Evolutionary conservation across 441 rosid species (phyloP), one percentile per base, ranked within the genome.

Genomic region (Aquilaria agallochum): DNA sequence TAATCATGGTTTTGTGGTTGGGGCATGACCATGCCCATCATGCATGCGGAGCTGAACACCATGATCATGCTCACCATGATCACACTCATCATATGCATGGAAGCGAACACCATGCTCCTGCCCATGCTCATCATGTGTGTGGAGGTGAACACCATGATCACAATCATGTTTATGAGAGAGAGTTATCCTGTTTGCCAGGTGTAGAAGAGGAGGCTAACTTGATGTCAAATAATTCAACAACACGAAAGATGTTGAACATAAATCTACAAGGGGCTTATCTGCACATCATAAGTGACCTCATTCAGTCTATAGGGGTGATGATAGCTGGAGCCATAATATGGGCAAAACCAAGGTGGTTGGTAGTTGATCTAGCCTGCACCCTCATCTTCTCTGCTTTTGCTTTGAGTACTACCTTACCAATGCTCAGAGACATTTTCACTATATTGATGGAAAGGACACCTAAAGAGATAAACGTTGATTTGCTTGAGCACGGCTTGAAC

Each of bases 211-310:
- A 61, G 60, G 71, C 69, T 52, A 65, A 69, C 62, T 71, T 67
- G 40, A 71, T 75, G 50, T 53, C 73, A 1, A 64, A 64, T 53
- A 65, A 75, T 54, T 60, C 53, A 10, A 68, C 4, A 47, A 76
- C 74, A 58, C 59, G 65, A 53, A 55, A 74, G 7, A 15, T 66
- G 52, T 2, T 73, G 49, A 89, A 88, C 76, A 86, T 89, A 63
- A 92, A 82, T 70, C 78, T 89, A 46, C 89, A 86, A 67, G 96
- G 96, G 59, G 96, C 94, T 49, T 84, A 90, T 71, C 77, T 92
- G 36, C 94, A 90, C 42, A 76, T 82, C 40, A 67, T 82, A 75
- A 80, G 85, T 12, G 94, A 92, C 76, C 82, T 89, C 58, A 86
- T 92, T 64, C 98, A 89, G 59, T 83, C 95, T 0, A 70, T 73